Base-by-base conservation (phyloP, 2,329 filamentous ascomycete genomes). In the Fusarium algeriense region DNA sequence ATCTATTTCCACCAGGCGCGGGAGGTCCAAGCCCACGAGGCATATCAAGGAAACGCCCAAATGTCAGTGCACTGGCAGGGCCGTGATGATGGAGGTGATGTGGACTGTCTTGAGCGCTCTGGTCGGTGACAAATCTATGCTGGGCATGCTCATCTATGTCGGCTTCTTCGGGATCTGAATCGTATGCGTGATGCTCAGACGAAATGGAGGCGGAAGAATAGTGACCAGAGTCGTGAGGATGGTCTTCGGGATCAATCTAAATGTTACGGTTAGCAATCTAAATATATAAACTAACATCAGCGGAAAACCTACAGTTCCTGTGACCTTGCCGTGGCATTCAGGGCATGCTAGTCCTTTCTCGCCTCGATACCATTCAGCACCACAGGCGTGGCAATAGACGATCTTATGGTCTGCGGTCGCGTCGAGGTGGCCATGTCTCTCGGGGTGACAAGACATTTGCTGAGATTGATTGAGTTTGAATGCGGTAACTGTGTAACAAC, bases 331-430 rank as follows among this genome's bases (percentile, higher is more conserved):
- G 7, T 86, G 79, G 79, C 96, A 99, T 19, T 83, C 81, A 19
- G 94, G 94, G 78, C 95, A 99, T 17, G 83, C 83, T 69, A 97
- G 82, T 30, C 82, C 90, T 71, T 87, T 85, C 70, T 92, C 87
- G 66, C 93, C 89, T 64, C 89, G 85, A 76, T 92, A 93, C 93
- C 94, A 98, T 79, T 97, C 91, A 70, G 92, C 83, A 57, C 87
- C 80, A 83, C 96, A 98, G 65, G 87, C 83, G 81, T 98, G 94
- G 81, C 96, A 99, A 80, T 88, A 97, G 60, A 98, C 91, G 70
- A 95, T 88, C 78, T 97, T 93, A 69, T 89, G 85, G 69, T 82
- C 82, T 8, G 80, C 76, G 28, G 80, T 81, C 69, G 85, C 85
- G 78, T 88, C 85, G 61, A 90, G 83, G 75, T 85, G 85, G 46